These are phyloP conservation scores for Termitomyces titanicus DNA, from an alignment of 768 basidiomycete species.

Conservation along the genomic window DNA sequence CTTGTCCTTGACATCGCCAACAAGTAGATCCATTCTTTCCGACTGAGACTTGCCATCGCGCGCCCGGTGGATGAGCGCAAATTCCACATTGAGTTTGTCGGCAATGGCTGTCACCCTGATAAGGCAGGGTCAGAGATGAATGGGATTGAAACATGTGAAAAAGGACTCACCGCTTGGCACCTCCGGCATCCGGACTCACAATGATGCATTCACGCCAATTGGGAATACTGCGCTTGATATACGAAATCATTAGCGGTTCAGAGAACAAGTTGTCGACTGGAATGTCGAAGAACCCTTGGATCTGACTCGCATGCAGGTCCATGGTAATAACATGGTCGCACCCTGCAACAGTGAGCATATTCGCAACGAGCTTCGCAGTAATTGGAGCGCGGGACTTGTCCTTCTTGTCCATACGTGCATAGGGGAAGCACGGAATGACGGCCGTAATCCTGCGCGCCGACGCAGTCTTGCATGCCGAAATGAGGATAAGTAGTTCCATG, in stretches of 20 bases:
- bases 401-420: constrained; percentile 97
- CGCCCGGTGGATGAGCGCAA: constrained; percentile 93
- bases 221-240: constrained; percentile 83
- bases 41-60: constrained; percentile 66
- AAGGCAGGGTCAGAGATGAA: not conserved
- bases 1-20: constrained; percentile 92
- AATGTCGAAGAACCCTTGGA: constrained; percentile 98
- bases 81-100: constrained; percentile 92
- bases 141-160: constrained; percentile 5
- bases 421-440: constrained; percentile 97
- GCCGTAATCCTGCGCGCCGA: constrained; percentile 95
- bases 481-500: constrained; percentile 98
- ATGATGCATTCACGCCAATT: constrained; percentile 88
- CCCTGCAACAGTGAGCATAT: constrained; percentile 95
- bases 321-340: constrained; percentile 99
- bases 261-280: constrained; percentile 98
- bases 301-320: constrained; percentile 96
- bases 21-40: constrained; percentile 88
- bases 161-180: constrained; percentile 86
- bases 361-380: constrained; percentile 96
- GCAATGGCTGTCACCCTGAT: constrained; percentile 88
- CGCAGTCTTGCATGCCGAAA: constrained; percentile 96
- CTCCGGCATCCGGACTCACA: constrained; percentile 96
- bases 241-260: constrained; percentile 91
- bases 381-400: constrained; percentile 95